Evolutionary conservation across 345 rosid species (phyloP), one percentile per base, ranked within the genome.

Genomic region (Hibiscus mutabilis): DNA sequence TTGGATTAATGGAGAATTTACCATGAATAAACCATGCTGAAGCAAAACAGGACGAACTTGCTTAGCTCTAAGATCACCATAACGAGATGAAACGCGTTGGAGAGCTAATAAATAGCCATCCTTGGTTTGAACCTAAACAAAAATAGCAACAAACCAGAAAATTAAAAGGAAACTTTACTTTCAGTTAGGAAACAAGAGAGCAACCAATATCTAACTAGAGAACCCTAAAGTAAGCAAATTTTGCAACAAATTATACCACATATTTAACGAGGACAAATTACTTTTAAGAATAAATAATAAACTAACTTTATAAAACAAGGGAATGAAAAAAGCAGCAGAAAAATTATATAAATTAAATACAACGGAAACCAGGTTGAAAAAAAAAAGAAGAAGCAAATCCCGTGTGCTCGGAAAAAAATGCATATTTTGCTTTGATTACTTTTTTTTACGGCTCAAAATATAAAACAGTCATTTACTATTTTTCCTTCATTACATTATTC

Each of bases 21-120:
- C 98, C 97, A 91, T 94, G 72, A 94, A 90, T 56, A 94, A 84
- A 58, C 96, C 98, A 76, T 94, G 98, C 49, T 81, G 91, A 84
- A 94, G 94, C 79, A 94, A 74, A 77, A 94, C 87, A 55, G 98
- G 97, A 66, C 79, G 91, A 73, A 85, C 81, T 9, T 19, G 68
- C 60, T 74, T 74, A 69, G 73, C 65, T 71, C 46, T 59, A 55
- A 76, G 55, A 68, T 78, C 73, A 5, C 55, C 74, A 74, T 68
- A 59, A 66, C 53, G 74, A 10, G 91, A 88, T 5, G 97, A 82
- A 22, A 94, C 87, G 9, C 97, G 94, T 53, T 91, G 97, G 69
- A 94, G 86, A 75, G 86, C 90, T 56, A 91, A 72, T 80, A 89
- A 65, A 77, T 79, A 94, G 10, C 97, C 96, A 83, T 91, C 98